Evolutionary conservation across 306 rosid genomes (phyloP).

Genomic region (Sechiopsis laciniata): DNA sequence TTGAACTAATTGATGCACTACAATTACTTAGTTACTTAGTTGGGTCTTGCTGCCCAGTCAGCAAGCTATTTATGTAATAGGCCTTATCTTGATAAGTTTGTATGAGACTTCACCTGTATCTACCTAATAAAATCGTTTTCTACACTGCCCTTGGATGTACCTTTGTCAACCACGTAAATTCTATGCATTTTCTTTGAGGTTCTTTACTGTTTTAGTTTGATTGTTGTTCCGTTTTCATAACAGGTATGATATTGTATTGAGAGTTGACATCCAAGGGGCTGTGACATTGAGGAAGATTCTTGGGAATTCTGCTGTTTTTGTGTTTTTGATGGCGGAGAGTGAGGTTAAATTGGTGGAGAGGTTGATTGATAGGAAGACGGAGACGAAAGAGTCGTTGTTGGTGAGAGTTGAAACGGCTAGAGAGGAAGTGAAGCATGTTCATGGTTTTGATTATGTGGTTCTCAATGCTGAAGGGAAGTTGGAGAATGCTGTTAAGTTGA

Average conservation of each 20-base stretch:
- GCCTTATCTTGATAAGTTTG: too few relatives aligned
- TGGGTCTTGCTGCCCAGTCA: too few relatives aligned
- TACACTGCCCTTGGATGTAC: too few relatives aligned
- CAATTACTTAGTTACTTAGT: too few relatives aligned
- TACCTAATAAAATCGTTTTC: too few relatives aligned
- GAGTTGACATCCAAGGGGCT: constrained; percentile 95
- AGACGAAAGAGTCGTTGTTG: constrained; percentile 61
- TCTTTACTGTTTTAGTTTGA: too few relatives aligned
- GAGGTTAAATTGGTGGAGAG: constrained; percentile 78
- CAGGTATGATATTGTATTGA: constrained; percentile 47
- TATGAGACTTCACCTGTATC: too few relatives aligned
- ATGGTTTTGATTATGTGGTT: constrained; percentile 73
- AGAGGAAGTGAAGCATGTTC: constrained; percentile 79
- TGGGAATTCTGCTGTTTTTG: constrained; percentile 67
- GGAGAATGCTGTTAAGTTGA: constrained; percentile 60
- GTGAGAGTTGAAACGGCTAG: constrained; percentile 77
- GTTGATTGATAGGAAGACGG: constrained; percentile 67
- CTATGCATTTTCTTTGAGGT: too few relatives aligned
- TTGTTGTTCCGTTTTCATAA: too few relatives aligned
- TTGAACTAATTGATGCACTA: too few relatives aligned
- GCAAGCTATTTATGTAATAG: too few relatives aligned
- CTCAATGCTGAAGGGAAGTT: constrained; percentile 77
- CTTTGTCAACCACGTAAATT: too few relatives aligned
- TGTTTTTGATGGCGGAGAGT: constrained; percentile 72
- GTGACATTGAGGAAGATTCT: constrained; percentile 58